A percentile compares a stretch with the other conserved stretches of the same genome.
Conservation (phyloP, 169 alveolate species). For the Plasmodium coatneyi region DNA sequence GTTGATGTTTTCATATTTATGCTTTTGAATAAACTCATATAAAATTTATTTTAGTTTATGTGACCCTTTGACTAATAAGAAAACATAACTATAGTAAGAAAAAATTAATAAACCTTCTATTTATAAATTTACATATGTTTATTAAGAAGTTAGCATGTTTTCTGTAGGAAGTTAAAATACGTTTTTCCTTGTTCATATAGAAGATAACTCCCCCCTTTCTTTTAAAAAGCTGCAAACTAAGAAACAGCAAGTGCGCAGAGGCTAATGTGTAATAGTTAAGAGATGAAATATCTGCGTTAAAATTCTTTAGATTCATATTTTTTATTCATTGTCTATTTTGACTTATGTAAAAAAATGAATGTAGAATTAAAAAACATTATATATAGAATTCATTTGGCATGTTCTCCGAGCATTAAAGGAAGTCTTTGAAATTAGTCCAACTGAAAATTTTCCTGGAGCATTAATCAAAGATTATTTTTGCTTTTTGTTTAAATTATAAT, state of each 20-base stretch:
- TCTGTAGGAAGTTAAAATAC: background rate
- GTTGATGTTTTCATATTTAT: background rate
- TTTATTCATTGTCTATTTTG: background rate
- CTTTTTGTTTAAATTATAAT: background rate
- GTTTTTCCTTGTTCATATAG: background rate
- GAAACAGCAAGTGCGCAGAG: background rate
- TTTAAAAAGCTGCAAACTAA: background rate
- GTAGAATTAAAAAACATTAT: background rate
- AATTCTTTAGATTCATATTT: background rate
- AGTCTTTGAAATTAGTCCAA: background rate
- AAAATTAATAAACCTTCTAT: background rate
- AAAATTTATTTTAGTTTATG: background rate
- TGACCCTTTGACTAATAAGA: background rate
- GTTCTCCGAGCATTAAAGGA: background rate
- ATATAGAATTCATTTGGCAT: background rate
- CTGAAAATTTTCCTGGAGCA: background rate
- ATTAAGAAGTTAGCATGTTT: background rate
- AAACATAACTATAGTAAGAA: background rate
- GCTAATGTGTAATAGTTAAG: background rate
- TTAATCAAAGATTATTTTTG: background rate
- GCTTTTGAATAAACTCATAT: background rate
- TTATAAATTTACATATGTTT: background rate
- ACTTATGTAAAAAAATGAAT: background rate
- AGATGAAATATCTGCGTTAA: background rate
- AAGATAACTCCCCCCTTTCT: background rate